Evolutionary conservation across 2,329 filamentous ascomycete genomes (phyloP).

Genomic region (Ambrosiella xylebori): DNA sequence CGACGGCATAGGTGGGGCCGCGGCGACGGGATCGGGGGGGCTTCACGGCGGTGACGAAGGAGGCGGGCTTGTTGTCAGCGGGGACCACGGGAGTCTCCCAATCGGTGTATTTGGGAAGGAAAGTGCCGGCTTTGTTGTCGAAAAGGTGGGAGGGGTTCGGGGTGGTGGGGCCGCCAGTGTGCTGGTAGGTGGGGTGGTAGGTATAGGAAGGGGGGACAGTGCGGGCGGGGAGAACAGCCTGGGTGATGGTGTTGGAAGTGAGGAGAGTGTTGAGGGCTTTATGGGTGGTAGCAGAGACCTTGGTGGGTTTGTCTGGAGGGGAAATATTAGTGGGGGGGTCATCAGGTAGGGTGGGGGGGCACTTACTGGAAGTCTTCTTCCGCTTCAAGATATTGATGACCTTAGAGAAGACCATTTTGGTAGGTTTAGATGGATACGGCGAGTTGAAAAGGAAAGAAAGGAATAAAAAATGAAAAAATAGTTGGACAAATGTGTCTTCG

Average conservation of each 20-base stretch:
- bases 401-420: too few relatives aligned
- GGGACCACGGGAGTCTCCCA: constrained; percentile 1
- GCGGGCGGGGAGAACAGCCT: background rate
- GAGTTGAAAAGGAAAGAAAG: too few relatives aligned
- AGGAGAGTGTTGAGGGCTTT: background rate
- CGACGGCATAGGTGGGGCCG: background rate
- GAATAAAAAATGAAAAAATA: too few relatives aligned
- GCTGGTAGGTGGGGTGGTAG: constrained; percentile 5
- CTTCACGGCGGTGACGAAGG: too few relatives aligned
- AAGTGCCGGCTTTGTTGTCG: constrained; percentile 4
- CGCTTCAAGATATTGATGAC: too few relatives aligned
- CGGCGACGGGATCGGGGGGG: background rate
- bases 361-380: background rate
- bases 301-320: too few relatives aligned
- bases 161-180: background rate
- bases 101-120: background rate
- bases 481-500: background rate
- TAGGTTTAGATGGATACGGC: too few relatives aligned
- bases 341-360: background rate
- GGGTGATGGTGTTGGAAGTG: background rate
- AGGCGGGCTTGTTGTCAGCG: background rate
- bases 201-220: background rate
- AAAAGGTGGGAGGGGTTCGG: background rate
- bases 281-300: background rate
- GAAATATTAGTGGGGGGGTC: background rate